Percentiles rank a stretch among this genome's conserved stretches.
Conservation (phyloP, 495 filamentous ascomycete genomes). For the Aspergillus homomorphus region DNA sequence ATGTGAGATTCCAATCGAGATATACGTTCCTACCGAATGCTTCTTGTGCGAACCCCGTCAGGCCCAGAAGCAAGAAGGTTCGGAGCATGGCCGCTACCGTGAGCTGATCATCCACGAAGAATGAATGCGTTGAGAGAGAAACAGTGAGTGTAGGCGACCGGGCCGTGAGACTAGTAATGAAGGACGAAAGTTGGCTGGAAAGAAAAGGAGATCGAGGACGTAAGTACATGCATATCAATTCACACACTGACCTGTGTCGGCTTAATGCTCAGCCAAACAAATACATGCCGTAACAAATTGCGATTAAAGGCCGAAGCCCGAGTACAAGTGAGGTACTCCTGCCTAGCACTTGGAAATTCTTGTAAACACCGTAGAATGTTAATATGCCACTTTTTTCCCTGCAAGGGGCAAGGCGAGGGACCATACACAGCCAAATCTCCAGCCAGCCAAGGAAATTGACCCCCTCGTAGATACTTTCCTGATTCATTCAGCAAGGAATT, state of each 20-base stretch:
- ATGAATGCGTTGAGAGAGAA: neutral
- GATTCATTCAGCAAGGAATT: neutral
- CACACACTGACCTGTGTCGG: neutral
- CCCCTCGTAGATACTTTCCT: neutral
- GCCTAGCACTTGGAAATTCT: neutral
- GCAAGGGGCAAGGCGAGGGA: constrained; percentile 2
- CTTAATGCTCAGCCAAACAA: neutral
- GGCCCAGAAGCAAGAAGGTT: constrained; percentile 1
- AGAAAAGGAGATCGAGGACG: neutral
- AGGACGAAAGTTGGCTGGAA: neutral
- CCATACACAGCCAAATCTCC: neutral
- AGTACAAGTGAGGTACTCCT: neutral
- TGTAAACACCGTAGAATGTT: constrained; percentile 1
- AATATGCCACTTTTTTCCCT: neutral
- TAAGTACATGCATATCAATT: neutral
- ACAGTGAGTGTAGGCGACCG: neutral
- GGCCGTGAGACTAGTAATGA: neutral
- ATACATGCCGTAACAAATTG: neutral
- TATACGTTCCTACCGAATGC: neutral
- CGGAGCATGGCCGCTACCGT: constrained; percentile 4
- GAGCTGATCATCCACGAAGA: constrained; percentile 1
- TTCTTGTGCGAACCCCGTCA: neutral
- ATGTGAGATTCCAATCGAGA: constrained; percentile 51
- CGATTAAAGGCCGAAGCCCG: neutral
- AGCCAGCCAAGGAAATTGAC: neutral